phyloP scores from a whole-genome alignment of 106 monocot genomes.

The Allium cepa region DNA sequence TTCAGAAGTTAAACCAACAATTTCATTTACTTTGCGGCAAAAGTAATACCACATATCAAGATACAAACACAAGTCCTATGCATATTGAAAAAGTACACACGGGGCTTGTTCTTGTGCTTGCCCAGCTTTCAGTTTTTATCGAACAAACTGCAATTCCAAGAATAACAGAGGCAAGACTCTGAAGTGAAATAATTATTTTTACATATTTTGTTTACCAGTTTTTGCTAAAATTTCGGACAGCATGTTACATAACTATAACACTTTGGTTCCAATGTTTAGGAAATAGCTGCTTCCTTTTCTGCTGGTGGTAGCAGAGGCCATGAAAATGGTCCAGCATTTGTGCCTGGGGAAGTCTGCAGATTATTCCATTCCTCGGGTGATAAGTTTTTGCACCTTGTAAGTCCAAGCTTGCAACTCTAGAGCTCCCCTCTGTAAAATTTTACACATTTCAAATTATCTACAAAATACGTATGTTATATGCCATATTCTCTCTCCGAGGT shows the following conservation, averaged over 20 bases:
- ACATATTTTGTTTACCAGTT: background rate
- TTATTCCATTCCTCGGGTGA: constrained; percentile 77
- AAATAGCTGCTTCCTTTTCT: constrained; percentile 94
- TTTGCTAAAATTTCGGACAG: constrained; percentile 1
- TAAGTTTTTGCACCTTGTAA: constrained; percentile 75
- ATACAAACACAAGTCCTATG: constrained; percentile 19
- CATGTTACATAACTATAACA: background rate
- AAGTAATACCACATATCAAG: constrained; percentile 23
- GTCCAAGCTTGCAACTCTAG: background rate
- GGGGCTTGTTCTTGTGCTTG: constrained; percentile 73
- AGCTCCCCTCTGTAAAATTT: too few species aligned
- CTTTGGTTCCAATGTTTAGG: constrained; percentile 23
- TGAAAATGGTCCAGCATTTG: constrained; percentile 92
- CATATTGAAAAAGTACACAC: constrained; percentile 62
- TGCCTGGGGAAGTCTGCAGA: constrained; percentile 90
- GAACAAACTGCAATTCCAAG: constrained; percentile 93
- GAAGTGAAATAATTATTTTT: background rate
- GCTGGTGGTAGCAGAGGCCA: constrained; percentile 73
- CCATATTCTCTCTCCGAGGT: too few species aligned
- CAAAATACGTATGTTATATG: too few species aligned
- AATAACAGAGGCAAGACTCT: constrained; percentile 69
- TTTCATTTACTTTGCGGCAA: constrained; percentile 71
- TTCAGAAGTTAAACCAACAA: constrained; percentile 54
- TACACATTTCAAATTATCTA: too few species aligned
- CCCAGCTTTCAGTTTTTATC: constrained; percentile 76